Conservation (phyloP, 257 asterid genomes). For the Misopates orontium region DNA sequence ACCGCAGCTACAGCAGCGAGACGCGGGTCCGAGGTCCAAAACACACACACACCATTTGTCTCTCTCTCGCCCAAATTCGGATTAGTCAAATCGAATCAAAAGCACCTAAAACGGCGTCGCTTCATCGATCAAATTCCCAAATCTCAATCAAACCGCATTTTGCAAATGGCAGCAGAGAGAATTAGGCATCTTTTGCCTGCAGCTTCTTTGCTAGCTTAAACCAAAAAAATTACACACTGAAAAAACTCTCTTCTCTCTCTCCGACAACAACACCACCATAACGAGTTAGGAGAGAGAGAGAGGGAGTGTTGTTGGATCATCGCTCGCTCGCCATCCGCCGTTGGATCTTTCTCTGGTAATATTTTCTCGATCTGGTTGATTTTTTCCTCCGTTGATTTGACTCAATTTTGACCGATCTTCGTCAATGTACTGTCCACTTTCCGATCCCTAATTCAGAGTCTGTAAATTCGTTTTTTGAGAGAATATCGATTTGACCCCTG, state of each 20-base stretch:
- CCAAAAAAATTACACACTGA: constrained; percentile 21
- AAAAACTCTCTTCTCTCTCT: constrained; percentile 37
- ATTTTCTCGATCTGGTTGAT: constrained; percentile 35
- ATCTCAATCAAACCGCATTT: no score
- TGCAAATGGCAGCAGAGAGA: constrained; percentile 7
- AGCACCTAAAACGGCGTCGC: constrained; percentile 37
- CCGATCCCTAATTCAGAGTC: constrained; percentile 25
- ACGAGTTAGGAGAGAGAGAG: constrained; percentile 21
- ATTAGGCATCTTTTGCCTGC: constrained; percentile 35
- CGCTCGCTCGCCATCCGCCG: background rate
- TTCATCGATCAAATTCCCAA: constrained; percentile 27
- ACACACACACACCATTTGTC: no score
- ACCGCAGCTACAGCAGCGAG: constrained; percentile 26
- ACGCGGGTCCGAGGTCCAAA: constrained; percentile 29
- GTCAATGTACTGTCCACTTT: constrained; percentile 19
- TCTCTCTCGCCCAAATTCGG: constrained; percentile 14
- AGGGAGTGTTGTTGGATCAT: constrained; percentile 19
- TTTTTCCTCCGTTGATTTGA: constrained; percentile 35
- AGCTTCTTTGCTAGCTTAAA: constrained; percentile 21
- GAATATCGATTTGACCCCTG: background rate
- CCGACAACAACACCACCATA: constrained; percentile 22
- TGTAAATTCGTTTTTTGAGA: constrained; percentile 23
- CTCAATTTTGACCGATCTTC: constrained; percentile 29
- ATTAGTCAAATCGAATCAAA: background rate
- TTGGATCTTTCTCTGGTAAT: constrained; percentile 27